phyloP scores from a whole-genome alignment of 1,139 yeast species.

The Geotrichum restrictum region DNA sequence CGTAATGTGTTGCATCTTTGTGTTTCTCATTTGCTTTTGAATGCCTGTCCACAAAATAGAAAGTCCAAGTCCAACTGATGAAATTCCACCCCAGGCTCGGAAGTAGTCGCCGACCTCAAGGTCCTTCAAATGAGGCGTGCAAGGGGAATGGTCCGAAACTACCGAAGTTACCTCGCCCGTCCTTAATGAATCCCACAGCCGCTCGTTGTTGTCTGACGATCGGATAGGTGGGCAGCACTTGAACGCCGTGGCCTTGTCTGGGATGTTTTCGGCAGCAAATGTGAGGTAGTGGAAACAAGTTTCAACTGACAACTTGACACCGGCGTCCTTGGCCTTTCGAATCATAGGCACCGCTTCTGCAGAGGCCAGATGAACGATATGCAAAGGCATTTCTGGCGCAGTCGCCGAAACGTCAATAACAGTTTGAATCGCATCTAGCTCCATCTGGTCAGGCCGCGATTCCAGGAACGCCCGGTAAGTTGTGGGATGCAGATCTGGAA shows the following conservation, averaged over 20 bases:
- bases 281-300: constrained; percentile 91
- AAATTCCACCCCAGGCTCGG: constrained; percentile 96
- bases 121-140: constrained; percentile 85
- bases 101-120: constrained; percentile 81
- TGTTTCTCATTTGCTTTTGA: constrained; percentile 38
- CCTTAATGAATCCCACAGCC: constrained; percentile 73
- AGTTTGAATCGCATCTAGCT: constrained; percentile 73
- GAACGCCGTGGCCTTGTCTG: constrained; percentile 71
- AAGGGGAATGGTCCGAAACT: constrained; percentile 93
- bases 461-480: constrained; percentile 71
- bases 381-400: constrained; percentile 58
- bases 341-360: constrained; percentile 70
- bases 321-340: constrained; percentile 58
- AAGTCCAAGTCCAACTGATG: constrained; percentile 87
- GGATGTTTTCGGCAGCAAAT: constrained; percentile 69
- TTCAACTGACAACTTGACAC: constrained; percentile 70
- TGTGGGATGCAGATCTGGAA: constrained; percentile 35
- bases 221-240: constrained; percentile 96
- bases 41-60: constrained; percentile 79
- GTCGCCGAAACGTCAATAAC: constrained; percentile 59
- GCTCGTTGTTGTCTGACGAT: constrained; percentile 60
- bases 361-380: constrained; percentile 86
- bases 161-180: constrained; percentile 69
- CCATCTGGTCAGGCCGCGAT: constrained; percentile 85
- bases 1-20: constrained; percentile 36